phyloP scores from a whole-genome alignment of 106 monocot species.

The Phalaenopsis aphrodite region DNA sequence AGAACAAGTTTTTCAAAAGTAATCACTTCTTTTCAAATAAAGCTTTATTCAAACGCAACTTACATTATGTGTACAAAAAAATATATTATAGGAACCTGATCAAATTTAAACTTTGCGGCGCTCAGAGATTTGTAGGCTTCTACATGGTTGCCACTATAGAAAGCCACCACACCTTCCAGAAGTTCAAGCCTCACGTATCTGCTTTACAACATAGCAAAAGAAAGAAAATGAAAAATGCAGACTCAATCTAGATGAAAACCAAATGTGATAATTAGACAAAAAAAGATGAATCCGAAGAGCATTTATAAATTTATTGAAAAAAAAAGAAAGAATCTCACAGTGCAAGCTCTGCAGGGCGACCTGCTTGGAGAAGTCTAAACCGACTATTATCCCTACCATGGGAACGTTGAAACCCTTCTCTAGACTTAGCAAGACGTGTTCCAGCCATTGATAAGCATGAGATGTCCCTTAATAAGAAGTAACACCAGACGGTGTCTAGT shows the following conservation, averaged over 20 bases:
- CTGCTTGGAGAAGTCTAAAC: conserved; percentile 68
- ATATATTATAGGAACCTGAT: conserved; percentile 37
- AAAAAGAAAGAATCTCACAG: conserved; percentile 44
- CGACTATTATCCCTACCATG: conserved; percentile 87
- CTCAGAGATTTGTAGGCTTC: conserved; percentile 51
- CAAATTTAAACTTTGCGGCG: conserved; percentile 71
- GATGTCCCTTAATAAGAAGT: conserved; percentile 85
- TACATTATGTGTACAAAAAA: neutral
- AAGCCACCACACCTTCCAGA: conserved; percentile 93
- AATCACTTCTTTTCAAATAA: neutral
- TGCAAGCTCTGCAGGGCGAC: conserved; percentile 69
- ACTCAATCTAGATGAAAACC: neutral
- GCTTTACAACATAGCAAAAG: conserved; percentile 6
- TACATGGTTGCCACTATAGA: conserved; percentile 59
- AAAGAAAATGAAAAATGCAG: neutral
- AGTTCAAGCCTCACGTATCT: conserved; percentile 90
- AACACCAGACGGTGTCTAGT: conserved; percentile 96
- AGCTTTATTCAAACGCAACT: neutral
- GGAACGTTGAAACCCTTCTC: conserved; percentile 77
- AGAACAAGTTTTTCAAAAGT: too few species aligned
- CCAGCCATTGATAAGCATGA: conserved; percentile 86
- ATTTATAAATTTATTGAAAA: neutral
- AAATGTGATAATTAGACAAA: neutral
- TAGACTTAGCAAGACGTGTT: conserved; percentile 55
- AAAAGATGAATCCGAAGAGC: neutral